These are phyloP conservation scores for Coniella vitis DNA, from an alignment of 2,329 filamentous ascomycete genomes.

Conservation along the genomic window DNA sequence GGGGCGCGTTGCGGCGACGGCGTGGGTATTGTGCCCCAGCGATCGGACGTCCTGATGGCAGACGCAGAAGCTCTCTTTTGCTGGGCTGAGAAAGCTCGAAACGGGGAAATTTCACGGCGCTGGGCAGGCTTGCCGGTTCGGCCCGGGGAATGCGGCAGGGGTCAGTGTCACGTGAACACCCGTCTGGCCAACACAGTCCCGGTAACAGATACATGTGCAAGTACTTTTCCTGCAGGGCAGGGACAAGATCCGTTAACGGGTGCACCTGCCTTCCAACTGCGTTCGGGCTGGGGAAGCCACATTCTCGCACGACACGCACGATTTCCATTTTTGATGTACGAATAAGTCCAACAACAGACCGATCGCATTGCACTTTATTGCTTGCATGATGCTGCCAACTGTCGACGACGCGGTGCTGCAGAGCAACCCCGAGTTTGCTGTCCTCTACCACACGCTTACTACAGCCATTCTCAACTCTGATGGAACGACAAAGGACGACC, in stretches of 20 bases:
- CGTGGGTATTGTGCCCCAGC: not conserved
- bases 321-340: no score
- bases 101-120: not conserved
- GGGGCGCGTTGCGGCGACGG: not conserved
- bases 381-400: slow-evolving; percentile 46
- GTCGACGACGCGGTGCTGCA: slow-evolving; percentile 47
- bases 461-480: slow-evolving; percentile 48
- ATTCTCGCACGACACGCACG: no score
- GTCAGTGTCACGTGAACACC: slow-evolving; percentile 5
- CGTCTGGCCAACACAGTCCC: not conserved
- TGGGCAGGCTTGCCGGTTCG: not conserved
- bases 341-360: no score
- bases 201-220: no score
- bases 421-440: slow-evolving; percentile 54
- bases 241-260: no score
- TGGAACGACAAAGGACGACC: slow-evolving; percentile 48
- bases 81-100: not conserved
- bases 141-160: not conserved
- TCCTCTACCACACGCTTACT: slow-evolving; percentile 49
- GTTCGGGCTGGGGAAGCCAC: no score
- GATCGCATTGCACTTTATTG: no score
- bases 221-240: no score
- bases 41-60: no score
- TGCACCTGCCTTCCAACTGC: no score
- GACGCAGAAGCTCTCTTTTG: not conserved